Conservation (phyloP, 2,329 filamentous ascomycete species). For the Monosporascus sp. region DNA sequence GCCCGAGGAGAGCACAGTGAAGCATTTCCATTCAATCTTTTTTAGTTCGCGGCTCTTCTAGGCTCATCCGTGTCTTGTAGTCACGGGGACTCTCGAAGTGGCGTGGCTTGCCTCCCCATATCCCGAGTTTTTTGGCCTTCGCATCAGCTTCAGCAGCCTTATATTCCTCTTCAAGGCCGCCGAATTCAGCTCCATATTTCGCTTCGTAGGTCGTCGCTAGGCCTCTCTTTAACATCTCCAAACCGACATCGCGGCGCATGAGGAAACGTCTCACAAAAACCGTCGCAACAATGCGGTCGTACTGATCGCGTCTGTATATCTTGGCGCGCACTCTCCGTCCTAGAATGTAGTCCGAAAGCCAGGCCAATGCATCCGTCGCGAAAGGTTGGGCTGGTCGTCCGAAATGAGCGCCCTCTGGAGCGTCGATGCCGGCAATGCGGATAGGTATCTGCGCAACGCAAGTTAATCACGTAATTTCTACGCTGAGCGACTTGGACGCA, state of each 20-base stretch:
- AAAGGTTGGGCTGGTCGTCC: constrained; percentile 82
- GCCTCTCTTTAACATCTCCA: constrained; percentile 82
- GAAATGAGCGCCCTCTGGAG: constrained; percentile 89
- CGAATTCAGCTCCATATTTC: constrained; percentile 85
- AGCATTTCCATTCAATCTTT: constrained; percentile 11
- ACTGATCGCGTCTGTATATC: constrained; percentile 83
- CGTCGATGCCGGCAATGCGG: constrained; percentile 86
- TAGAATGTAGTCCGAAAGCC: constrained; percentile 69
- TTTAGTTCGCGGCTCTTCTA: constrained; percentile 16
- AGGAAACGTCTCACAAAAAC: constrained; percentile 68
- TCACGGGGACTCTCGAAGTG: constrained; percentile 78
- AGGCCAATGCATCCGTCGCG: constrained; percentile 72
- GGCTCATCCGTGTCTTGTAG: constrained; percentile 62
- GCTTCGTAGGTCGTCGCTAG: constrained; percentile 92
- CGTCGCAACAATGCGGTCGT: constrained; percentile 82
- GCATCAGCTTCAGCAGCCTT: constrained; percentile 61
- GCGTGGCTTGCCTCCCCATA: constrained; percentile 66
- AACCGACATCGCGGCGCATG: constrained; percentile 72
- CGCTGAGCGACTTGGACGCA: neutral
- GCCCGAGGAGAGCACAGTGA: neutral
- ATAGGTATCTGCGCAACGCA: constrained; percentile 63
- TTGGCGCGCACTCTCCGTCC: constrained; percentile 73
- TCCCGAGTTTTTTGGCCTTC: constrained; percentile 57
- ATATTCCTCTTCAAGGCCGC: constrained; percentile 61
- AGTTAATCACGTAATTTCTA: constrained; percentile 1